These are phyloP conservation scores for Bothriochloa decipiens DNA, from an alignment of 176 grass and related monocot genomes.

Conservation along the genomic window DNA sequence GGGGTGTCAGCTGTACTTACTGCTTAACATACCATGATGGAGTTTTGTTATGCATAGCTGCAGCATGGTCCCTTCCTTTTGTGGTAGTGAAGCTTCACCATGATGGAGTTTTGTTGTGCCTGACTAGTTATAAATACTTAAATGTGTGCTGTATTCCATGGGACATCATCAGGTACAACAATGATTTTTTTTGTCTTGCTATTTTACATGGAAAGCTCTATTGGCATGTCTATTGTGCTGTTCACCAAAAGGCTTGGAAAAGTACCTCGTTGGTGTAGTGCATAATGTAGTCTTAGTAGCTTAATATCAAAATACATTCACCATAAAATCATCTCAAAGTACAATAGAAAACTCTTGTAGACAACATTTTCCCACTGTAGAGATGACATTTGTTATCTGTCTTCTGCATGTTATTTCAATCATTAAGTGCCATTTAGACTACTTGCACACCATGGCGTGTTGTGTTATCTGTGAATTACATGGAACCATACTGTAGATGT, in stretches of 20 bases:
- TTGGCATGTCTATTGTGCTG: not conserved
- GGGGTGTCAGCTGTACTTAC: not conserved
- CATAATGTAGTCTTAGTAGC: not conserved
- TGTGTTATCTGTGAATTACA: not conserved
- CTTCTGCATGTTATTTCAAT: not conserved
- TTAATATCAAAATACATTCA: not conserved
- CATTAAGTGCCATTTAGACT: not conserved
- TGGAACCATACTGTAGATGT: not conserved
- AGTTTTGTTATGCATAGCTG: not conserved
- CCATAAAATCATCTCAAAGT: not conserved
- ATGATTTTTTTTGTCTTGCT: not conserved
- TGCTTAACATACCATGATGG: not conserved
- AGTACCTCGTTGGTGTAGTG: not conserved
- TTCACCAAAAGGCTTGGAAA: not conserved
- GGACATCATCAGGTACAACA: not conserved
- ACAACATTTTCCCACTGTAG: not conserved
- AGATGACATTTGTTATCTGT: not conserved
- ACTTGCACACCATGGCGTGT: not conserved
- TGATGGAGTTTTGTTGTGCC: not conserved
- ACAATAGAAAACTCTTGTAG: not conserved
- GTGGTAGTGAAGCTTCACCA: not conserved
- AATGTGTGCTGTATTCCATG: not conserved
- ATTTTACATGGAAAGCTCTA: not conserved
- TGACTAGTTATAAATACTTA: not conserved
- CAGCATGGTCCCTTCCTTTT: not conserved